Conservation (phyloP, 306 rosid species). For the Vachellia collinsii region DNA sequence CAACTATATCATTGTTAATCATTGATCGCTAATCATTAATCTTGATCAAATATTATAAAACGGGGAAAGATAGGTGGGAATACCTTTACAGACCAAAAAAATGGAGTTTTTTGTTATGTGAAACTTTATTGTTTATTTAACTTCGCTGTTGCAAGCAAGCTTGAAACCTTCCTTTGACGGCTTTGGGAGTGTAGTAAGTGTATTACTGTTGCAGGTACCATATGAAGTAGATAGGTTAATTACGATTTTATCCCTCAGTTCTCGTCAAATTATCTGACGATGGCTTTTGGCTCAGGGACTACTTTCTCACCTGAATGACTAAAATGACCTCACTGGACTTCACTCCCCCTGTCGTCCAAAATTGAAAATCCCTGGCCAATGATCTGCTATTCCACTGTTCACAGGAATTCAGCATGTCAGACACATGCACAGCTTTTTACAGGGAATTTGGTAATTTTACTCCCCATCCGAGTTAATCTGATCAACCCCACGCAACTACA, state of each 20-base stretch:
- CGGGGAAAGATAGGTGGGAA: constrained; percentile 38
- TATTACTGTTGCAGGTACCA: constrained; percentile 53
- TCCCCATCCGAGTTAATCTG: background rate
- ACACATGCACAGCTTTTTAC: background rate
- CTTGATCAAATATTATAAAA: constrained; percentile 35
- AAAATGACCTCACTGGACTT: background rate
- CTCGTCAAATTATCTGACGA: constrained; percentile 36
- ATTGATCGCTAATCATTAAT: constrained; percentile 3
- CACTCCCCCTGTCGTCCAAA: background rate
- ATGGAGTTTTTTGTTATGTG: constrained; percentile 33
- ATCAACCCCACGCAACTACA: background rate
- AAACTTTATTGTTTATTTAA: background rate
- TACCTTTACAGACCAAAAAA: constrained; percentile 40
- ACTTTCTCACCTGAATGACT: background rate
- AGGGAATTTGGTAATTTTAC: background rate
- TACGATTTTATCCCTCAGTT: constrained; percentile 40
- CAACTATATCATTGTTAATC: constrained; percentile 22
- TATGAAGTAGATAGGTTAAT: constrained; percentile 26
- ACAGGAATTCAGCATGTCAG: background rate
- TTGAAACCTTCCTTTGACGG: constrained; percentile 12
- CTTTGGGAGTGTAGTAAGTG: constrained; percentile 36
- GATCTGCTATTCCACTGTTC: background rate
- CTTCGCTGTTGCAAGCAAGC: constrained; percentile 11
- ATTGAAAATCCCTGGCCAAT: background rate
- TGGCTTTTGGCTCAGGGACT: background rate